A percentile compares a stretch with the other conserved stretches of the same genome.
Evolutionary conservation across 2,329 filamentous ascomycete species (phyloP).

Genomic region (Paraphaeosphaeria sporulosa): DNA sequence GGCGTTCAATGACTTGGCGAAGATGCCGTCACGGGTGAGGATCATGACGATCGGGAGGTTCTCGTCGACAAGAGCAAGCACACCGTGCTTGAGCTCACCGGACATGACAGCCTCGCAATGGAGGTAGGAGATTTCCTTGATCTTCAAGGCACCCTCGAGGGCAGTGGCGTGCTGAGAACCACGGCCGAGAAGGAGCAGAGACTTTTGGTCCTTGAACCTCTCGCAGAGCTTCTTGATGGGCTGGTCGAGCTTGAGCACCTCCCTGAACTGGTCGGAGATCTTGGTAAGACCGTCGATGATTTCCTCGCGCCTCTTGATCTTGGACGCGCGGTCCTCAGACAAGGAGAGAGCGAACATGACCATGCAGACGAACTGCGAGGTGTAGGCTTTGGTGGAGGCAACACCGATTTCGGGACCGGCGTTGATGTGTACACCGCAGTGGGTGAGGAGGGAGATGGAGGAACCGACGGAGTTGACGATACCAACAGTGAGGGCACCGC

Average conservation of each 20-base stretch:
- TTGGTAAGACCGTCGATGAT: constrained; percentile 93
- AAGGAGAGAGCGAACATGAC: constrained; percentile 98
- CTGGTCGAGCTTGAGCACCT: constrained; percentile 89
- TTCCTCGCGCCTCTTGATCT: constrained; percentile 88
- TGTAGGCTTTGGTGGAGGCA: constrained; percentile 98
- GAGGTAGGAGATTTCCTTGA: constrained; percentile 99
- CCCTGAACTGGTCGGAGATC: constrained; percentile 89
- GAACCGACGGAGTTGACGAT: constrained; percentile 99
- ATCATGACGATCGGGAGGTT: constrained; percentile 99
- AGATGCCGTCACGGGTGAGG: constrained; percentile 92
- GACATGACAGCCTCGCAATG: constrained; percentile 99
- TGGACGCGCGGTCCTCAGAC: constrained; percentile 94
- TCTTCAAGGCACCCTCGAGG: constrained; percentile 95
- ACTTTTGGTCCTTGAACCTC: constrained; percentile 98
- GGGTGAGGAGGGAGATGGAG: constrained; percentile 96
- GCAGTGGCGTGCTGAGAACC: constrained; percentile 97
- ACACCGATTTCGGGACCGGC: constrained; percentile 98
- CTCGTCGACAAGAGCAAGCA: constrained; percentile 95
- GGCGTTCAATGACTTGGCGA: constrained; percentile 98
- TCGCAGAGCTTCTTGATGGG: constrained; percentile 94
- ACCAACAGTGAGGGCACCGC: constrained; percentile 94
- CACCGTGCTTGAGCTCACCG: constrained; percentile 98
- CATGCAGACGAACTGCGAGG: constrained; percentile 99
- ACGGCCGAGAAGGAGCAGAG: constrained; percentile 88
- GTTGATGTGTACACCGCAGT: constrained; percentile 99